Conservation (phyloP, 2,329 filamentous ascomycete species). For the Fusarium tanahbumbuense region DNA sequence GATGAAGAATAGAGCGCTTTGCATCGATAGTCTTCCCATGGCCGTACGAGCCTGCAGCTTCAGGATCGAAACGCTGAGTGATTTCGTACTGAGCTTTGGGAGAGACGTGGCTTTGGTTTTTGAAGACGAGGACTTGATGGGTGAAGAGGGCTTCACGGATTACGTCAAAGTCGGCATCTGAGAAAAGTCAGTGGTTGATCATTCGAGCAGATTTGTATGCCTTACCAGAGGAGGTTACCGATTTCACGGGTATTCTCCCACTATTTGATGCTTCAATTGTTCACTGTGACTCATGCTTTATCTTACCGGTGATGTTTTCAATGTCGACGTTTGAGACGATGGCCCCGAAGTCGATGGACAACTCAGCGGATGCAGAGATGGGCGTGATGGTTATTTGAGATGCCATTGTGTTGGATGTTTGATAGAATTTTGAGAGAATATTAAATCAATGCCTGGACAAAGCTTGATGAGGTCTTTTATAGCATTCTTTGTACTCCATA, state of each 20-base stretch:
- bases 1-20: slow-evolving; percentile 75
- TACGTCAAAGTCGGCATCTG: slow-evolving; percentile 72
- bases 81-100: slow-evolving; percentile 80
- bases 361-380: slow-evolving; percentile 51
- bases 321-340: slow-evolving; percentile 68
- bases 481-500: background rate
- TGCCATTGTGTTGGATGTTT: slow-evolving; percentile 27
- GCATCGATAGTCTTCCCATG: slow-evolving; percentile 80
- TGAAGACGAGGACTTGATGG: slow-evolving; percentile 77
- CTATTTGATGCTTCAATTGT: slow-evolving; percentile 28
- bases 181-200: slow-evolving; percentile 33
- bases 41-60: slow-evolving; percentile 72
- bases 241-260: slow-evolving; percentile 68
- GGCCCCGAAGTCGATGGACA: slow-evolving; percentile 69
- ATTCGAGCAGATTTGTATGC: slow-evolving; percentile 1
- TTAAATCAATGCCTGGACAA: background rate
- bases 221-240: slow-evolving; percentile 70
- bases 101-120: slow-evolving; percentile 71
- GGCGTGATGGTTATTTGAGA: slow-evolving; percentile 52
- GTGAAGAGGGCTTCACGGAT: slow-evolving; percentile 75
- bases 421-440: background rate
- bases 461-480: slow-evolving; percentile 13
- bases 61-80: slow-evolving; percentile 78
- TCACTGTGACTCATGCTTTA: background rate
- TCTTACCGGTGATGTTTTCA: slow-evolving; percentile 71